phyloP scores from a whole-genome alignment of 148 eudicot species.

The Oxyria digyna region DNA sequence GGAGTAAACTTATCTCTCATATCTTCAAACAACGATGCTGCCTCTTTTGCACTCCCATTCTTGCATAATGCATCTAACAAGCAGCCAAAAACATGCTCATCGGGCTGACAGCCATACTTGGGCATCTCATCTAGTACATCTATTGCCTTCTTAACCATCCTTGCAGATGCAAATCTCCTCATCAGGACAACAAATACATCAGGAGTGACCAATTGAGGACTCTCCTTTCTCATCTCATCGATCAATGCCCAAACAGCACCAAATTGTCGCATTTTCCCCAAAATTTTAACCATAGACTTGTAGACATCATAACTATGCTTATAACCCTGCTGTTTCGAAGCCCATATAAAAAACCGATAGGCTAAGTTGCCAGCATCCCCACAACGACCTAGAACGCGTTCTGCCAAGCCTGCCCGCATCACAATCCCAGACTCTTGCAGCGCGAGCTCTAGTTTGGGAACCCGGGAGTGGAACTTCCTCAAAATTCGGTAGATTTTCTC shows the following conservation, averaged over 20 bases:
- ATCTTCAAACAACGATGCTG: constrained; percentile 78
- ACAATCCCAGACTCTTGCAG: constrained; percentile 57
- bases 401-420: constrained; percentile 54
- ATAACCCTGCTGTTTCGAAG: constrained; percentile 62
- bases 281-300: constrained; percentile 57
- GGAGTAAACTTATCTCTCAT: constrained; percentile 66
- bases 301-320: constrained; percentile 73
- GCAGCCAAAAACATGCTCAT: constrained; percentile 87
- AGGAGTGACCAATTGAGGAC: constrained; percentile 45
- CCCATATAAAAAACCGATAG: constrained; percentile 73
- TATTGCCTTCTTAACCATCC: constrained; percentile 87
- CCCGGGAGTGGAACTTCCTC: constrained; percentile 68
- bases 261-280: constrained; percentile 85
- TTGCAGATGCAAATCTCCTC: constrained; percentile 80
- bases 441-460: constrained; percentile 82
- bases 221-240: constrained; percentile 80
- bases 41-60: constrained; percentile 92
- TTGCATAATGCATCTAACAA: constrained; percentile 88
- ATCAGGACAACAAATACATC: constrained; percentile 80
- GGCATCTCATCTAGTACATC: constrained; percentile 95
- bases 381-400: constrained; percentile 71
- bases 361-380: constrained; percentile 89
- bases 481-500: constrained; percentile 68
- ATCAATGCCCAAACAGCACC: constrained; percentile 88
- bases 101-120: constrained; percentile 82